Evolutionary conservation across 2,329 filamentous ascomycete genomes (phyloP), one percentile per base, ranked within the genome.

Genomic region (Colletotrichum coccodes): DNA sequence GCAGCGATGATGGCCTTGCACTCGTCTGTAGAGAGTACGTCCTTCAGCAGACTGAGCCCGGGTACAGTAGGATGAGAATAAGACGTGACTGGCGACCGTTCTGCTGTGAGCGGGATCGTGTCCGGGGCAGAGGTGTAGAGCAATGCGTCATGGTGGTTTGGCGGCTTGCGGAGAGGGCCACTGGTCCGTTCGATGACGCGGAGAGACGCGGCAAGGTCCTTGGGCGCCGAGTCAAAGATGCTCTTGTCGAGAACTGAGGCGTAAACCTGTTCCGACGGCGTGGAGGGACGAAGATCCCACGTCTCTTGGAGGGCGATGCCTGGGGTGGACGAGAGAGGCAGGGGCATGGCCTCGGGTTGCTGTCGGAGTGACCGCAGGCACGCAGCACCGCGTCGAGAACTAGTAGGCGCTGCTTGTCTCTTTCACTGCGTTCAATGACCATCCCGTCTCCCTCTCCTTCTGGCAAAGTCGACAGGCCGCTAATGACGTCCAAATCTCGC

Each of bases 401-500:
- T 28, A 80, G 76, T 11, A 93, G 82, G 0, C 90, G 81, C 61
- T 91, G 87, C 40, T 84, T 79, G 12, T 90, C 87, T 50, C 80
- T 82, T 3, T 76, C 73, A 0, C 82, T 81, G 40, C 86, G 81
- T 60, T 80, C 73, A 3, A 77, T 71, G 1, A 69, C 74, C 16
- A 44, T 76, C 76, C 67, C 57, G 2, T 71, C 34, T 6, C 52
- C 49, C 52, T 80, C 78, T 3, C 83, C 83, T 2, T 82, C 82
- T 0, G 87, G 80, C 60, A 86, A 82, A 26, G 89, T 88, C 4
- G 89, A 89, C 8, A 92, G 79, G 2, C 90, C 90, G 71, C 88
- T 91, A 57, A 92, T 87, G 28, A 92, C 87, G 73, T 93, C 91
- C 30, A 93, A 80, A 74, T 92, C 90, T 65, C 91, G 86, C 5